These are phyloP conservation scores for Arachnopeziza araneosa DNA, from an alignment of 2,329 filamentous ascomycete genomes.

Conservation along the genomic window DNA sequence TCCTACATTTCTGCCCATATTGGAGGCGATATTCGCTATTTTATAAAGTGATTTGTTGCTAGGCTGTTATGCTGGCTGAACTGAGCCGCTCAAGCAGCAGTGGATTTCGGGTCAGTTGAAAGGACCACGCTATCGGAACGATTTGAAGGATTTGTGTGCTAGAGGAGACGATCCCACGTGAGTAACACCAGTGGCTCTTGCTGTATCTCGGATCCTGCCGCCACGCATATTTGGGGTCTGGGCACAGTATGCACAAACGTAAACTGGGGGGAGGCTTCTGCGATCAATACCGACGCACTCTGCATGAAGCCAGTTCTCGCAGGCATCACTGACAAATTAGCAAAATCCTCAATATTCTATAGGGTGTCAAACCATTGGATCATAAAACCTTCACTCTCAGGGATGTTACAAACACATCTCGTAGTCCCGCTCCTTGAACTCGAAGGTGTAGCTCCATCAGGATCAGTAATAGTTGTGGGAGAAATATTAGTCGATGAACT, in stretches of 20 bases:
- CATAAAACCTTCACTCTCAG: conserved; percentile 47
- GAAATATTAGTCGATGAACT: conserved; percentile 38
- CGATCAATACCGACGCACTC: conserved; percentile 55
- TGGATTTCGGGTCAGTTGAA: neutral
- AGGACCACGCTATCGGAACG: conserved; percentile 33
- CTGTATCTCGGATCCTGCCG: conserved; percentile 40
- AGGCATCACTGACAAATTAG: conserved; percentile 47
- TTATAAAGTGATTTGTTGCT: neutral
- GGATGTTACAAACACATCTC: conserved; percentile 49
- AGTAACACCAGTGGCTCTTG: conserved; percentile 10
- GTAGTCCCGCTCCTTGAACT: conserved; percentile 34
- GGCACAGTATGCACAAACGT: conserved; percentile 59
- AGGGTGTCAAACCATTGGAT: conserved; percentile 52
- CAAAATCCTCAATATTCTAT: conserved; percentile 7
- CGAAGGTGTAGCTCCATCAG: conserved; percentile 42
- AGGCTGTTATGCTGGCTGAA: neutral
- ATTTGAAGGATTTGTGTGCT: conserved; percentile 39
- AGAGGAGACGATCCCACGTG: conserved; percentile 34
- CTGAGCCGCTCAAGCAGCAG: neutral
- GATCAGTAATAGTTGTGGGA: conserved; percentile 46
- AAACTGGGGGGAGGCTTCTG: conserved; percentile 51
- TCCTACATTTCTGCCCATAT: neutral
- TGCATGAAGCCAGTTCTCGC: conserved; percentile 61
- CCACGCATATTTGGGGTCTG: conserved; percentile 51
- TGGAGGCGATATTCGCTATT: neutral